Evolutionary conservation across 1,284 basidiomycete genomes (phyloP), one percentile per base, ranked within the genome.

Genomic region (Rhodotorula sp.): DNA sequence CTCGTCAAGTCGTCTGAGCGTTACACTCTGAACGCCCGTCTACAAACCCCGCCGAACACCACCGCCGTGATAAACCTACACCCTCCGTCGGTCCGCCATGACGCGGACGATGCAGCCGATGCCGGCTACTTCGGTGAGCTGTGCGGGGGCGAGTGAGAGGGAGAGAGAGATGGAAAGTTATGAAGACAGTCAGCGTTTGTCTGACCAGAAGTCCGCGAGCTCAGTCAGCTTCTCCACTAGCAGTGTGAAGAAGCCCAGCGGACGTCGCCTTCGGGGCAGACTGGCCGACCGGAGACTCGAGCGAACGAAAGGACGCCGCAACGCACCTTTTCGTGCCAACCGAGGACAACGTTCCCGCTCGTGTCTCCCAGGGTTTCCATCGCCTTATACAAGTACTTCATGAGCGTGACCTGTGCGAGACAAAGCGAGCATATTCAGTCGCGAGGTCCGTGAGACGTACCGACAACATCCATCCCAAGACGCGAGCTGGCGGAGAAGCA

Each of bases 331-430:
- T 96, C 93, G 80, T 96, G 94, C 94, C 94, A 98, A 30, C 87
- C 89, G 31, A 99, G 83, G 60, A 99, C 82, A 28, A 97, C 93
- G 75, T 87, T 78, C 92, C 92, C 62, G 87, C 88, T 86, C 57
- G 67, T 70, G 57, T 87, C 90, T 57, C 87, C 91, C 18, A 89
- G 87, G 83, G 87, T 85, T 10, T 84, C 90, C 90, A 92, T 93
- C 44, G 89, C 94, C 83, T 99, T 99, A 87, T 99, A 99, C 31
- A 99, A 83, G 79, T 96, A 99, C 80, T 96, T 97, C 95, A 98
- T 99, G 67, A 98, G 84, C 47, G 88, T 91, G 78, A 97, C 95
- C 68, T 73, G 64, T 28, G 34, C 37, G 9, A 44, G 9, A 44
- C 9, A 13, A 30, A 5, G 37, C 34, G 31, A 15, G n/a, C n/a